Base-by-base conservation (phyloP, 1,139 yeast species). In the Torulaspora globosa region DNA sequence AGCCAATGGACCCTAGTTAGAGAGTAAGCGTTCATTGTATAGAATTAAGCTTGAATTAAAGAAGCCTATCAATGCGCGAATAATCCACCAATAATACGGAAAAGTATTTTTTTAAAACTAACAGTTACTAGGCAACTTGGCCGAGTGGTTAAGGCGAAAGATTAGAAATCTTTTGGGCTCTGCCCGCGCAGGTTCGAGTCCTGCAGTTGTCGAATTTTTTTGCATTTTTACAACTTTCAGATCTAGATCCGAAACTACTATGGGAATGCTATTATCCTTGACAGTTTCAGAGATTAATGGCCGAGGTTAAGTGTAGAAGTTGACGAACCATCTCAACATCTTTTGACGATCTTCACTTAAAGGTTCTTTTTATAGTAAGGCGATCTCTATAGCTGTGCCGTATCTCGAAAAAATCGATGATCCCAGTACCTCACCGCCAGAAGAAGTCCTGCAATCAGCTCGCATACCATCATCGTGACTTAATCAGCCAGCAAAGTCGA, bases 131-230 rank as follows among this genome's bases (percentile, higher is more conserved):
- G 73, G 73, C 73, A 70, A 67, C 71, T 69, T 71, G 75, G 74
- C 75, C 75, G 75, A 71, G 75, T 69, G 75, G 75, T 71, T 71
- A 71, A 71, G 75, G 75, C 74, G 75, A 70, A 70, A 71, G 75
- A 71, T 71, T 71, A 71, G 75, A 71, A 71, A 71, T 70, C 75
- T 70, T 70, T 71, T 70, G 74, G 74, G 74, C 67, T 63, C 58
- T 62, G 68, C 68, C 67, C 67, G 67, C 67, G 65, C 67, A 63
- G 67, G 66, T 62, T 63, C 67, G 60, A 63, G 52, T 63, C 67
- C 67, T 63, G 67, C 65, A 62, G 67, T 63, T 63, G 67, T 63
- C 67, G 67, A 28, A 19, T 12, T 36, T 36, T 39, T 57, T 55
- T 5, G 8, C 8, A 3, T 26, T 10, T 7, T 26, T 26, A 6